Percentiles rank a stretch among this genome's conserved stretches.
These are phyloP conservation scores for Sporothrix luriei DNA, from an alignment of 2,329 filamentous ascomycete species.

Conservation along the genomic window DNA sequence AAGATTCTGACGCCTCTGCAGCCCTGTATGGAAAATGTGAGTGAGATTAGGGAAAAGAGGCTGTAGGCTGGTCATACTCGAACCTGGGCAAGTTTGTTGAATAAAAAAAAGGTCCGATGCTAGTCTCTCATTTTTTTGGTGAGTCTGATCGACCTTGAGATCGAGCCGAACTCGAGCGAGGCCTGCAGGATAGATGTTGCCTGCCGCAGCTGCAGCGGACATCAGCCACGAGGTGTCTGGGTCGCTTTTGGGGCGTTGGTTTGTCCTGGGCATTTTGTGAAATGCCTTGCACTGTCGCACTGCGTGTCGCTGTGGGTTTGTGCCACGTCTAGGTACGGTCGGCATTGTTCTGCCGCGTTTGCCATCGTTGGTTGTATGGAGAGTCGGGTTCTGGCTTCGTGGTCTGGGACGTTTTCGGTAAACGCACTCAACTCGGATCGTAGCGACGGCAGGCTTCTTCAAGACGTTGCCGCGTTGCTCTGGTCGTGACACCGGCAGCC, in stretches of 20 bases:
- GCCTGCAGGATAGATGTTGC: too few relatives aligned
- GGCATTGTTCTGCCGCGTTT: neutral
- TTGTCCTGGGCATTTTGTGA: too few relatives aligned
- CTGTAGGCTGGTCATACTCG: neutral
- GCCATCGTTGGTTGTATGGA: neutral
- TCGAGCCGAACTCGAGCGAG: constrained; percentile 13
- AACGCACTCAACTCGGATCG: constrained; percentile 31
- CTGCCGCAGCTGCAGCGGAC: too few relatives aligned
- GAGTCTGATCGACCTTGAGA: constrained; percentile 13
- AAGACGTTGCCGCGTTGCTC: neutral
- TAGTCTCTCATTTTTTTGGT: neutral
- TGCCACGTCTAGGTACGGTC: neutral
- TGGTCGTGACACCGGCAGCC: neutral
- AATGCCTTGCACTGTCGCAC: neutral
- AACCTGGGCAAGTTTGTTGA: neutral
- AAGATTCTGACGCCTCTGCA: neutral
- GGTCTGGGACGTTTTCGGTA: too few relatives aligned
- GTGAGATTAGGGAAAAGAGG: neutral
- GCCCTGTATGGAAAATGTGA: too few relatives aligned
- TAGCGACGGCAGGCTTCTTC: constrained; percentile 30
- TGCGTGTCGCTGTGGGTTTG: neutral
- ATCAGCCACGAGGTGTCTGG: too few relatives aligned
- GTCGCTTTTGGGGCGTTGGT: too few relatives aligned
- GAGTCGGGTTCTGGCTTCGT: too few relatives aligned
- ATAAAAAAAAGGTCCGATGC: neutral